Evolutionary conservation across 805 yeast species (phyloP).

Genomic region (Candida saitoana): DNA sequence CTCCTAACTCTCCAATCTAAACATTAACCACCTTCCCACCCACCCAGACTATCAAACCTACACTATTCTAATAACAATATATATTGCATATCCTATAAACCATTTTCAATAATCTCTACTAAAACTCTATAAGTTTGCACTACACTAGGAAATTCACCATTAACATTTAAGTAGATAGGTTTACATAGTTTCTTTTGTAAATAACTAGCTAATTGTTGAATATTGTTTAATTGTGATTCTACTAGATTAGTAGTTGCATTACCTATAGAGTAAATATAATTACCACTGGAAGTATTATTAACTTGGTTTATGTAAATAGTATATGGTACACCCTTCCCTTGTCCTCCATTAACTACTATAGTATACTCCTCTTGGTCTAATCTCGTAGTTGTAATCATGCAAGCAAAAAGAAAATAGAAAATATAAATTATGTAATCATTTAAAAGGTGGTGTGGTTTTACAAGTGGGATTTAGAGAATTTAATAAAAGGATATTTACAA

Average conservation of each 20-base stretch:
- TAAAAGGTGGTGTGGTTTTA: too few relatives aligned
- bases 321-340: conserved; percentile 17
- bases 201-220: conserved; percentile 17
- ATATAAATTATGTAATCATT: too few relatives aligned
- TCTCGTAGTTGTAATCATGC: conserved; percentile 5
- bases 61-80: too few relatives aligned
- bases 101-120: not conserved
- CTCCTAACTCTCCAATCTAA: too few relatives aligned
- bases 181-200: conserved; percentile 19
- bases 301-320: conserved; percentile 27
- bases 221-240: conserved; percentile 4
- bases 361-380: conserved; percentile 12
- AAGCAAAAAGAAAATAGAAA: too few relatives aligned
- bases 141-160: conserved; percentile 16
- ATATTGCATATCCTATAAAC: not conserved
- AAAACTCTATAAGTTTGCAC: conserved; percentile 1
- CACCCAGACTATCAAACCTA: too few relatives aligned
- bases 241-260: conserved; percentile 20
- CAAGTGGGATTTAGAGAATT: too few relatives aligned
- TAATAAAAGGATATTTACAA: too few relatives aligned
- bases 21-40: too few relatives aligned
- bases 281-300: conserved; percentile 20
- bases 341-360: conserved; percentile 9
- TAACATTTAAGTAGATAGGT: conserved; percentile 30
- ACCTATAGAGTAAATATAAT: conserved; percentile 29